Base-by-base conservation (phyloP, 106 monocot genomes). In the Xerophyta viscosa region DNA sequence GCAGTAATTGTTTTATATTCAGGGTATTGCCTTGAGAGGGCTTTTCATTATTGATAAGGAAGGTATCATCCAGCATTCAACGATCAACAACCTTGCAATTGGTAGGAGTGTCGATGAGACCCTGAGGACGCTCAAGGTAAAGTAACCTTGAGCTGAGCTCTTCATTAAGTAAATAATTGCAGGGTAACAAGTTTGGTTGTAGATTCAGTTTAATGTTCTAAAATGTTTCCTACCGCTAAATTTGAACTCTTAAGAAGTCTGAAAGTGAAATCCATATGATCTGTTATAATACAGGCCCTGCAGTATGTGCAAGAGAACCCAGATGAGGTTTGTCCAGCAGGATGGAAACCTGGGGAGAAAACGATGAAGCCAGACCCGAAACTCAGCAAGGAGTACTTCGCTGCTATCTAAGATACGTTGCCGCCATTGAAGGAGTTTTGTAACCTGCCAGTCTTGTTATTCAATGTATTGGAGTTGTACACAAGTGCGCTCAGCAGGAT, bases 1-100 rank as follows among this genome's bases (percentile, higher is more conserved):
- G 15, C 15, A 39, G 2, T 39, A 12, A 39, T 15, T 12, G 10
- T 39, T 12, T 39, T 39, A 6, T 36, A 6, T 33, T 39, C 92
- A 86, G 88, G 85, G 96, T n/a, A 70, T 96, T 71, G 96, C 88
- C 19, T 61, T 96, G 36, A 37, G 88, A 39, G 88, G 88, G 14
- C 71, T 96, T 2, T 96, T 96, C 55, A 82, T 96, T 64, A 96
- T 96, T 53, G 96, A 89, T 31, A 96, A 96, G 73, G 85, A 96
- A 57, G 89, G 88, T 18, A 73, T 85, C 8, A 96, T 96, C 73
- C 88, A 89, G 15, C 96, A 96, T 47, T 96, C 96, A 3, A 96
- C 85, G 19, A 96, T 86, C 41, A 82, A 85, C 58, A 89, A 89
- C 56, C 96, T 96, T 62, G 88, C 81, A 19, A 86, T 89, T 63